Conservation (phyloP, 139 green algal species). For the Chlorella sorokiniana region DNA sequence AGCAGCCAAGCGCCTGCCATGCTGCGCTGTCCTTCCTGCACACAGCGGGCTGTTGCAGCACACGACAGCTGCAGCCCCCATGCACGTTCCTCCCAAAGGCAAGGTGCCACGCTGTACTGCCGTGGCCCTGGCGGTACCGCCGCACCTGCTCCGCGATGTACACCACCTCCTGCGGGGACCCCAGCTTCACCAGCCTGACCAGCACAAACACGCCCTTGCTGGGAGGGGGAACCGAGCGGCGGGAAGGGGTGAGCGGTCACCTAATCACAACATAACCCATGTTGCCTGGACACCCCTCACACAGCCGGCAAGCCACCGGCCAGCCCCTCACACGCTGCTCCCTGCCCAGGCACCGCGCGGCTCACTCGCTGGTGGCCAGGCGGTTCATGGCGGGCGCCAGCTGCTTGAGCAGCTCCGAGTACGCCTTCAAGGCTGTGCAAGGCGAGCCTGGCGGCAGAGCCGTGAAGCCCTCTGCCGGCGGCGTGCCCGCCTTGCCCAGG, state of each 20-base stretch:
- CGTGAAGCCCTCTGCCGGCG: neutral
- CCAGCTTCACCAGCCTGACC: slow-evolving; percentile 7
- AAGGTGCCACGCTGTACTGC: neutral
- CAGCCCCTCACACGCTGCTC: too few species aligned
- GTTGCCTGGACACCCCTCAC: too few species aligned
- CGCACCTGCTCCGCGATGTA: slow-evolving; percentile 6
- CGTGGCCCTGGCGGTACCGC: neutral
- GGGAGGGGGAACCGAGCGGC: neutral
- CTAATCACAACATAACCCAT: too few species aligned
- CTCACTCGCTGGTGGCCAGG: slow-evolving; percentile 26
- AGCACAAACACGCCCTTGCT: slow-evolving; percentile 16
- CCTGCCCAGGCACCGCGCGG: too few species aligned
- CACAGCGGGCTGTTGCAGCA: too few species aligned
- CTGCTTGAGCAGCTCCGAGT: slow-evolving; percentile 12
- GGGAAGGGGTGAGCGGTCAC: too few species aligned
- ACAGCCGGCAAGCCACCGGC: too few species aligned
- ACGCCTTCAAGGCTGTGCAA: neutral
- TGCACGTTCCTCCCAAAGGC: too few species aligned
- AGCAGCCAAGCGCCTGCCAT: neutral
- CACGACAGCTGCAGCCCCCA: too few species aligned
- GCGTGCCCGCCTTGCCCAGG: neutral
- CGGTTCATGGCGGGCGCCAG: neutral
- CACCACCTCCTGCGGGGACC: neutral
- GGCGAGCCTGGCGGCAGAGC: neutral
- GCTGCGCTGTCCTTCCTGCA: too few species aligned